Evolutionary conservation across 495 filamentous ascomycete genomes (phyloP).

Genomic region (Aspergillus hancockii): DNA sequence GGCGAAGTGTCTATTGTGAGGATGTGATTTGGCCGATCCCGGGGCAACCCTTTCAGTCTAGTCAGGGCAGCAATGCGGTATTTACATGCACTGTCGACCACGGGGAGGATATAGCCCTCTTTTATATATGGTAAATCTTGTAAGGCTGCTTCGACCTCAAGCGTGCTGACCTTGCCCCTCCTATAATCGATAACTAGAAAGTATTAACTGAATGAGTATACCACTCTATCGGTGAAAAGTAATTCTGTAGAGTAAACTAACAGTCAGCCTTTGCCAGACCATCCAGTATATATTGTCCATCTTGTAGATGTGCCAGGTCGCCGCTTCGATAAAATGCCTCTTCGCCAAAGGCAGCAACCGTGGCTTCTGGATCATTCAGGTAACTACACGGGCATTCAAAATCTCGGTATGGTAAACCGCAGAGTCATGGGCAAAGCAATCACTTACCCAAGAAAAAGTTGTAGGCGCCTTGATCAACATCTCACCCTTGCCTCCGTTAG

Average conservation of each 20-base stretch:
- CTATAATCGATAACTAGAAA: not conserved
- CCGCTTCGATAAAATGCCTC: not conserved
- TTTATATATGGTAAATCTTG: not conserved
- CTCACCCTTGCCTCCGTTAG: not conserved
- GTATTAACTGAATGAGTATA: too few species aligned
- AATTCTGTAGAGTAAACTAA: not conserved
- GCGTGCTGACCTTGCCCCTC: not conserved
- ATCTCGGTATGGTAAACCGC: not conserved
- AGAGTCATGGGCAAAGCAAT: too few species aligned
- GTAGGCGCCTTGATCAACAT: not conserved
- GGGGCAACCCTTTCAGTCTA: not conserved
- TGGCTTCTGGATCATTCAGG: not conserved
- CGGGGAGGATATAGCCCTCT: not conserved
- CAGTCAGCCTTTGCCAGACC: not conserved
- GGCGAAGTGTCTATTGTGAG: not conserved
- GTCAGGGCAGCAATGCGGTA: not conserved
- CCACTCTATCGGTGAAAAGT: not conserved
- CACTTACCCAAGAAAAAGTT: not conserved
- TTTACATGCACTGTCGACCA: not conserved
- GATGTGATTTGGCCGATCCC: not conserved
- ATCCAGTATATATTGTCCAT: not conserved
- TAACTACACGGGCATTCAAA: not conserved
- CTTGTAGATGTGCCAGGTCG: not conserved
- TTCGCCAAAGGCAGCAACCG: not conserved
- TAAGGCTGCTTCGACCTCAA: not conserved